Percentiles rank a stretch among this genome's conserved stretches.
phyloP scores from a whole-genome alignment of 306 rosid species.

The Citrullus mucosospermus region DNA sequence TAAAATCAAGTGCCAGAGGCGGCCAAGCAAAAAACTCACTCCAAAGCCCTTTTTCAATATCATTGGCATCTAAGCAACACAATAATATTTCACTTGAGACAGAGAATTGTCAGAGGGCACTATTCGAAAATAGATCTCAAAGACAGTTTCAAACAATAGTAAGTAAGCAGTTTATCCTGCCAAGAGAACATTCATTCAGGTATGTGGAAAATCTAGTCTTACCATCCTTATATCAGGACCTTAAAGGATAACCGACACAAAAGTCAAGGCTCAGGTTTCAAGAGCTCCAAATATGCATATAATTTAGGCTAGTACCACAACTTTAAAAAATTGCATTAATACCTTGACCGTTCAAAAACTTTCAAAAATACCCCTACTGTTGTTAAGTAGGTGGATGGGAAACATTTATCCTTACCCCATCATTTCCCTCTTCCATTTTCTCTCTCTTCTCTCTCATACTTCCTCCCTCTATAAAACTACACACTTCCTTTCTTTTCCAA shows the following conservation, averaged over 20 bases:
- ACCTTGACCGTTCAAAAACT: too few relatives aligned
- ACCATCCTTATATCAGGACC: not conserved
- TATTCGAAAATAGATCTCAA: not conserved
- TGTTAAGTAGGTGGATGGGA: too few relatives aligned
- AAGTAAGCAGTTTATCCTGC: not conserved
- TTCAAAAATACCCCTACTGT: too few relatives aligned
- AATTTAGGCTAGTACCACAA: not conserved
- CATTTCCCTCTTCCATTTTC: not conserved
- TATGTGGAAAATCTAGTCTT: not conserved
- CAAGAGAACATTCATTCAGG: not conserved
- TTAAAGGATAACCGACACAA: not conserved
- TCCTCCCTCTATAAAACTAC: not conserved
- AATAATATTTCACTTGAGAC: not conserved
- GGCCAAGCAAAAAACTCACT: not conserved
- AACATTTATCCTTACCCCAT: too few relatives aligned
- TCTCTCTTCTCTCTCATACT: not conserved
- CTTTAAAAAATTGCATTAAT: too few relatives aligned
- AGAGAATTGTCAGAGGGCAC: not conserved
- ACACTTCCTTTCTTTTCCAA: not conserved
- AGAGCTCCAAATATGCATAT: not conserved
- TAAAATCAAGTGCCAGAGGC: slow-evolving; percentile 4
- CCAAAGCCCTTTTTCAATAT: not conserved
- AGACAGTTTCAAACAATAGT: not conserved
- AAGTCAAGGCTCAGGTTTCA: not conserved
- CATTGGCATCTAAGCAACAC: not conserved